Percentiles rank a stretch among this genome's conserved stretches.
phyloP scores from a whole-genome alignment of 2,329 filamentous ascomycete species.

The Blastomyces percursus region DNA sequence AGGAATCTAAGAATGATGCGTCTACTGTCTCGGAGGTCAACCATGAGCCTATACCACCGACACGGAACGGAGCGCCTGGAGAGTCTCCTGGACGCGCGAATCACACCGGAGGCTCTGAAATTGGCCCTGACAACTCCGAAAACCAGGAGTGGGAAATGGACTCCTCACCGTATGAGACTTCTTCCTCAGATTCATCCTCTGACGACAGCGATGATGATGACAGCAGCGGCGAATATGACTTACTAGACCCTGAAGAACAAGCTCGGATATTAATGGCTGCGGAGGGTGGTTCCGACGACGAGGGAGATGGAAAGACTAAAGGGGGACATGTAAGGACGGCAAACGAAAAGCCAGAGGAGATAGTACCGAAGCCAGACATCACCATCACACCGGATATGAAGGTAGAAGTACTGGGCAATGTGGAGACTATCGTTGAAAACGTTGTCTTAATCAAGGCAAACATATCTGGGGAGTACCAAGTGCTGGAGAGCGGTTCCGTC shows the following conservation, averaged over 20 bases:
- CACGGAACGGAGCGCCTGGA: neutral
- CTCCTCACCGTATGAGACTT: constrained; percentile 64
- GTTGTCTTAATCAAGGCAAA: constrained; percentile 68
- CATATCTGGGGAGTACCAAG: constrained; percentile 68
- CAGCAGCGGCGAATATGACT: constrained; percentile 47
- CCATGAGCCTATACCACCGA: neutral
- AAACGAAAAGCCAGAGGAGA: constrained; percentile 60
- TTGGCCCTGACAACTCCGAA: constrained; percentile 19
- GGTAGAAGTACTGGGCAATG: constrained; percentile 61
- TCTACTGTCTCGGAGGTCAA: neutral
- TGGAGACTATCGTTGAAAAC: constrained; percentile 69
- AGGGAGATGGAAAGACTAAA: constrained; percentile 40
- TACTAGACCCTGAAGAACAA: constrained; percentile 70
- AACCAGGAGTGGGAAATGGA: constrained; percentile 75
- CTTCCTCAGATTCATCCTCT: constrained; percentile 48
- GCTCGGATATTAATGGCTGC: constrained; percentile 76
- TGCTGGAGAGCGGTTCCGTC: constrained; percentile 73
- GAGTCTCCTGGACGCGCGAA: constrained; percentile 3
- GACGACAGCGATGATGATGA: constrained; percentile 45
- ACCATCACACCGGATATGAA: constrained; percentile 65
- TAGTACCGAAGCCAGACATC: constrained; percentile 64
- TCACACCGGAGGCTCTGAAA: constrained; percentile 7
- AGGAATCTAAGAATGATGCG: neutral
- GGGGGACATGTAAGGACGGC: constrained; percentile 58
- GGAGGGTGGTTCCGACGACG: constrained; percentile 69